These are phyloP conservation scores for Leucocoprinus leucothites DNA, from an alignment of 768 basidiomycete genomes.

Conservation along the genomic window DNA sequence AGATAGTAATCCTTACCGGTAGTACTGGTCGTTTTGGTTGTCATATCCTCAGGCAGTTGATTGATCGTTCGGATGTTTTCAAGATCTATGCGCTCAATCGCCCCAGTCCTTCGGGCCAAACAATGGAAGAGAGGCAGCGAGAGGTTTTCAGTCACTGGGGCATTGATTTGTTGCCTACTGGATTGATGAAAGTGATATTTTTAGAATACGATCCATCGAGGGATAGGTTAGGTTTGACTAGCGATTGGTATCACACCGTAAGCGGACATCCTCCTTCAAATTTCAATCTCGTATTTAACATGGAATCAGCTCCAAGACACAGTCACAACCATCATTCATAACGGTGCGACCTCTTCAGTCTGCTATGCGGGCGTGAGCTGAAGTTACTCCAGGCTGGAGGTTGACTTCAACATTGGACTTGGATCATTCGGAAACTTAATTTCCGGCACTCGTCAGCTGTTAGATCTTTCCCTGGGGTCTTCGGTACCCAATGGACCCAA, in stretches of 20 bases:
- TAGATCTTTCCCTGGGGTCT: background rate
- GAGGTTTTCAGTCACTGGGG: background rate
- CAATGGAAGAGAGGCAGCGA: background rate
- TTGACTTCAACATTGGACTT: background rate
- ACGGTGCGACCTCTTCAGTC: background rate
- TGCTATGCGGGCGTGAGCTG: background rate
- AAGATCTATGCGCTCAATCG: slow-evolving; percentile 19
- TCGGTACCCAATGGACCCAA: background rate
- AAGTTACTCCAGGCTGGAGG: background rate
- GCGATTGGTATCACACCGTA: background rate
- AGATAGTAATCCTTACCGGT: slow-evolving; percentile 34
- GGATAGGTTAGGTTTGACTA: background rate
- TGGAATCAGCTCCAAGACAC: slow-evolving; percentile 16
- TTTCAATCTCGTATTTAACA: background rate
- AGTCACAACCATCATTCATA: background rate
- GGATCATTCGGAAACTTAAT: background rate
- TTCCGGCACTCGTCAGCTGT: background rate
- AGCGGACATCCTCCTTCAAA: background rate
- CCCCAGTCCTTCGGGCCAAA: background rate
- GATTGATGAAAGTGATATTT: background rate
- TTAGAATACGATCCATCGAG: background rate
- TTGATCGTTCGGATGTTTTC: slow-evolving; percentile 17
- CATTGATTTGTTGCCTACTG: too few relatives aligned
- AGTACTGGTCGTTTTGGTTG: slow-evolving; percentile 37
- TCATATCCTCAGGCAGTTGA: slow-evolving; percentile 27